A percentile compares a stretch with the other conserved stretches of the same genome.
Conservation (phyloP, 768 basidiomycete genomes). For the Rhodotorula babjevae region DNA sequence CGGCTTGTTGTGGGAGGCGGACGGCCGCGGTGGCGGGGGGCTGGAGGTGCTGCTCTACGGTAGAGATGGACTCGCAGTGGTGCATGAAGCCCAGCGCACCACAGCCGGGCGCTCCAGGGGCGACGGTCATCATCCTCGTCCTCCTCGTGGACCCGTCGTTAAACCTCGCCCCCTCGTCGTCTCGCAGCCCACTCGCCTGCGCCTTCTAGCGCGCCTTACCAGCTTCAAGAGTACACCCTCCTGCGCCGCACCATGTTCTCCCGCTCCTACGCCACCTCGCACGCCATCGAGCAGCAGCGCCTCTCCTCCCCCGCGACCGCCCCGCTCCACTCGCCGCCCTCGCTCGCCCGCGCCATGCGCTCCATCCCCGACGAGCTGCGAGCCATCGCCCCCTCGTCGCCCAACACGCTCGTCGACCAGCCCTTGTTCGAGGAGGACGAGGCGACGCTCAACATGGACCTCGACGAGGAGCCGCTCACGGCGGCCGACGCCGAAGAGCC, state of each 20-base stretch:
- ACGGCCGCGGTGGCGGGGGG: no score
- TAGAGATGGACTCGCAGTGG: no score
- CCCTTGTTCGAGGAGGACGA: neutral
- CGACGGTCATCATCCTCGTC: neutral
- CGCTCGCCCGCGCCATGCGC: neutral
- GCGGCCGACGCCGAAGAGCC: no score
- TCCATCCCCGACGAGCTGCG: slow-evolving; percentile 16
- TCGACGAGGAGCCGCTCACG: no score
- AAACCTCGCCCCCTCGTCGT: neutral
- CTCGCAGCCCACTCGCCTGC: neutral
- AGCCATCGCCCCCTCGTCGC: neutral
- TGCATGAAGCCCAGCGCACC: no score
- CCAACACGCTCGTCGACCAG: neutral
- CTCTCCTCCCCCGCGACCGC: neutral
- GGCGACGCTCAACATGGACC: no score
- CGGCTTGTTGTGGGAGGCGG: no score
- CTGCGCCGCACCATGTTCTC: neutral
- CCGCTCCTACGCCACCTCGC: slow-evolving; percentile 9
- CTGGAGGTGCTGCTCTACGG: no score
- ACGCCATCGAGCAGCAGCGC: slow-evolving; percentile 17
- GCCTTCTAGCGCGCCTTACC: neutral
- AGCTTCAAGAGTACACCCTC: neutral
- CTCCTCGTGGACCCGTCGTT: neutral
- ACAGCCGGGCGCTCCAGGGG: no score
- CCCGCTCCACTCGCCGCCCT: neutral